Conservation (phyloP, 345 rosid species). For the Citrus trifoliata region DNA sequence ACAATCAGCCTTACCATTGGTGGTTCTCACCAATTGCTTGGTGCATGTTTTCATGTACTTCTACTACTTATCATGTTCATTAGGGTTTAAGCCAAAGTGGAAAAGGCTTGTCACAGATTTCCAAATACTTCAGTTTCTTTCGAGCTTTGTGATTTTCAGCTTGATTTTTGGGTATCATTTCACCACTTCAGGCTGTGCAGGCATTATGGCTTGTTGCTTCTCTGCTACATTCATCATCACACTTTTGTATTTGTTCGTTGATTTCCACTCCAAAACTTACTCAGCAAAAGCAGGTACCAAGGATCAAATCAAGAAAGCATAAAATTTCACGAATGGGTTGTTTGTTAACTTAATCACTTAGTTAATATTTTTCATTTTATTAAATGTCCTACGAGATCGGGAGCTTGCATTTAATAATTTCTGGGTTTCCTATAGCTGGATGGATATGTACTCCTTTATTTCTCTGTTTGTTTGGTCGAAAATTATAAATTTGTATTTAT, state of each 20-base stretch:
- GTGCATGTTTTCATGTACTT: slow-evolving; percentile 70
- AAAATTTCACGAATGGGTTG: neutral
- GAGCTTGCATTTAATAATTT: neutral
- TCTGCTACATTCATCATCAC: slow-evolving; percentile 46
- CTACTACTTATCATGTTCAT: slow-evolving; percentile 43
- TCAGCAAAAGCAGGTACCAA: slow-evolving; percentile 9
- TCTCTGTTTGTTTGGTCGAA: neutral
- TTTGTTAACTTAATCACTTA: neutral
- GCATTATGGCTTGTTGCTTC: slow-evolving; percentile 58
- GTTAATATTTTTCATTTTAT: too few relatives aligned
- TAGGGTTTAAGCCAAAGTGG: slow-evolving; percentile 63
- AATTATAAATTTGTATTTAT: neutral
- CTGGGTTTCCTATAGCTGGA: neutral
- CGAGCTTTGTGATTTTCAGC: slow-evolving; percentile 37
- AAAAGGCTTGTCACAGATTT: slow-evolving; percentile 57
- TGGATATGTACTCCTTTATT: neutral
- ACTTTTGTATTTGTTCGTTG: slow-evolving; percentile 45
- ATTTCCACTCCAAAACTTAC: slow-evolving; percentile 51
- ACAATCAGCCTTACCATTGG: slow-evolving; percentile 53
- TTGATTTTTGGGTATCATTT: slow-evolving; percentile 48
- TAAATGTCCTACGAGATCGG: neutral
- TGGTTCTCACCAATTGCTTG: slow-evolving; percentile 43
- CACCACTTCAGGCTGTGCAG: slow-evolving; percentile 48
- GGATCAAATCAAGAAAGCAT: neutral
- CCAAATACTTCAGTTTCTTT: slow-evolving; percentile 60